Evolutionary conservation across 306 rosid species (phyloP), one percentile per base, ranked within the genome.

Genomic region (Castanea sativa): DNA sequence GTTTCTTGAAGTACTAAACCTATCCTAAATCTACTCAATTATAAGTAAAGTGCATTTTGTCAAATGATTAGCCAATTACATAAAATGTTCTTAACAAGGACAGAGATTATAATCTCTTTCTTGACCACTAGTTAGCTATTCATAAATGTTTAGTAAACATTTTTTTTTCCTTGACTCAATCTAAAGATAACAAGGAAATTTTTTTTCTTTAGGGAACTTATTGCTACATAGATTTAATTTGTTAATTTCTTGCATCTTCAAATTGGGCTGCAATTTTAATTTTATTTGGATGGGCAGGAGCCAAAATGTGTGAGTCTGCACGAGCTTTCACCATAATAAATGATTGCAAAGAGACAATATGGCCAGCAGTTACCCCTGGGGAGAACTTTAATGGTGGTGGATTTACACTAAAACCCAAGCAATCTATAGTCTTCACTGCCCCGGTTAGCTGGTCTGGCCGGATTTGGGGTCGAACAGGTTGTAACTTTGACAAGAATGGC

Each of bases 401-500:
- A 0, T 95, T 92, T 30, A 61, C 27, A 3, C 85, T 95, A 5
- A 92, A 95, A 71, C 87, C 84, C 3, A 91, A 92, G 10, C 91
- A 95, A 21, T 84, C 98, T 18, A 6, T 55, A 0, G 89, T 91
- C 3, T 83, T 82, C 83, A 92, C 88, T 0, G 97, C 97, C 16
- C 98, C 98, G 3, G 79, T 88, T 0, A 73, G 90, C 0, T 95
- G 99, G 99, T 78, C 85, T 0, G 99, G 99, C 4, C 81, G 99
- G n/a, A 91, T 95, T 14, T 95, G 98, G 98, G 97, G 94, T 18
- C 87, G 99, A 80, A 92, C 94, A 2, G 97, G 99, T 0, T 95
- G 99, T 92, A 86, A 83, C n/a, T 95, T 95, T 67, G 88, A 91
- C 86, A 55, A 73, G 27, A 55, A 5, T n/a, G 99, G 97, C 6